Evolutionary conservation across 1,284 basidiomycete species (phyloP).

Genomic region (Cutaneotrichosporon dermatis): DNA sequence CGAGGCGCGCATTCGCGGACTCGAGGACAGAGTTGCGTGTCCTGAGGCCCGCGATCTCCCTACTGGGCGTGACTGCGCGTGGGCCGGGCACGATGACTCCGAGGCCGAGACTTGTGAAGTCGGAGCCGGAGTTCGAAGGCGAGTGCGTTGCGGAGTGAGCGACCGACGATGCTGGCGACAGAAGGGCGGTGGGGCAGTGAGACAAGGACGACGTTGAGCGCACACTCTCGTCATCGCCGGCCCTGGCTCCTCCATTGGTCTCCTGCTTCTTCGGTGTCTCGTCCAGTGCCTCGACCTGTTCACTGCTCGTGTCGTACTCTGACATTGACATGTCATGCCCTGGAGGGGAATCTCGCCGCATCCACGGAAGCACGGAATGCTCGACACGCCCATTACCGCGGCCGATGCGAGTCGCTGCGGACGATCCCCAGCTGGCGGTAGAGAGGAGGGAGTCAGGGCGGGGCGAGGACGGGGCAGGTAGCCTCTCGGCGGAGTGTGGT

Average conservation of each 20-base stretch:
- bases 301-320: background rate
- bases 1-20: background rate
- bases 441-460: background rate
- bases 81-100: background rate
- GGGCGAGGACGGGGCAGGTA: background rate
- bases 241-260: background rate
- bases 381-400: background rate
- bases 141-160: background rate
- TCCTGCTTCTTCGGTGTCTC: background rate
- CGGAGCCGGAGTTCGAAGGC: background rate
- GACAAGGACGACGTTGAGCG: background rate
- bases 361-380: background rate
- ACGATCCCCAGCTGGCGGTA: slow-evolving; percentile 2
- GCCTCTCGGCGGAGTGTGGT: no score
- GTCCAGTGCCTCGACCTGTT: background rate
- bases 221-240: background rate
- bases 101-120: background rate
- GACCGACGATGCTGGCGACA: background rate
- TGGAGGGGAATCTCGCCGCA: background rate
- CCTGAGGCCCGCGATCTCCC: background rate
- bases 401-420: background rate
- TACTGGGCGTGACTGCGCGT: background rate
- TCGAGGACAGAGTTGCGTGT: slow-evolving; percentile 3
- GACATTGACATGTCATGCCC: background rate
- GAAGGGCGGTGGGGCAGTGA: background rate